phyloP scores from a whole-genome alignment of 805 yeast genomes.

The Metschnikowia kunwiensis region DNA sequence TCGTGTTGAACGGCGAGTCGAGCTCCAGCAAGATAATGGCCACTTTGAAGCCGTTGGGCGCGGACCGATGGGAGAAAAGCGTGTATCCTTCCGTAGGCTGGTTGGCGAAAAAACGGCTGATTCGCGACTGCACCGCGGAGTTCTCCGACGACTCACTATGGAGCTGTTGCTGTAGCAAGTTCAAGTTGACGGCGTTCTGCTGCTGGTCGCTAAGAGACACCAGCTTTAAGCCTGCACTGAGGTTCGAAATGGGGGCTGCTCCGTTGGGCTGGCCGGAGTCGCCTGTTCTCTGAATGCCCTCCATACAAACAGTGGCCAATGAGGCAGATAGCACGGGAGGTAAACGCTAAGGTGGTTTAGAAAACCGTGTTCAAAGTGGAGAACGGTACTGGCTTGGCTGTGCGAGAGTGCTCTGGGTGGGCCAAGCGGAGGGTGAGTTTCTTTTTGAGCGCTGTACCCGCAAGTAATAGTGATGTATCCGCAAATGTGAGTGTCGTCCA shows the following conservation, averaged over 20 bases:
- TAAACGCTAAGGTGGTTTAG: too few species aligned
- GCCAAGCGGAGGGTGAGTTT: too few species aligned
- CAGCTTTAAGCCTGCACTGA: slow-evolving; percentile 45
- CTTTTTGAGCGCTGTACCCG: too few species aligned
- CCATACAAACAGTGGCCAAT: too few species aligned
- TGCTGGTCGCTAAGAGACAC: slow-evolving; percentile 43
- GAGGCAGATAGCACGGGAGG: too few species aligned
- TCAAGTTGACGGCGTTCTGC: slow-evolving; percentile 40
- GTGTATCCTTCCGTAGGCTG: slow-evolving; percentile 83
- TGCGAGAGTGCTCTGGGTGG: too few species aligned
- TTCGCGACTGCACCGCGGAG: slow-evolving; percentile 49
- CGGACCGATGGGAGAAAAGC: slow-evolving; percentile 76
- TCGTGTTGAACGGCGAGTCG: slow-evolving; percentile 72
- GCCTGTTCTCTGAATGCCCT: slow-evolving; percentile 7
- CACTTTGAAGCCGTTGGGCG: slow-evolving; percentile 95
- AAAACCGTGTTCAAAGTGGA: too few species aligned
- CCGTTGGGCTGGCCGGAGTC: slow-evolving; percentile 5
- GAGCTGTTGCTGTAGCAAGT: slow-evolving; percentile 44
- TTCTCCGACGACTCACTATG: slow-evolving; percentile 38
- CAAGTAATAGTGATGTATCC: too few species aligned
- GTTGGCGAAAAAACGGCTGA: slow-evolving; percentile 68
- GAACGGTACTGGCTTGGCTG: not conserved
- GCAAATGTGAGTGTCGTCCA: too few species aligned
- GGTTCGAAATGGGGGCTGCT: slow-evolving; percentile 37
- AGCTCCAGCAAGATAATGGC: slow-evolving; percentile 87